Evolutionary conservation across 495 filamentous ascomycete genomes (phyloP).

Genomic region (Hypoxylon fuscum): DNA sequence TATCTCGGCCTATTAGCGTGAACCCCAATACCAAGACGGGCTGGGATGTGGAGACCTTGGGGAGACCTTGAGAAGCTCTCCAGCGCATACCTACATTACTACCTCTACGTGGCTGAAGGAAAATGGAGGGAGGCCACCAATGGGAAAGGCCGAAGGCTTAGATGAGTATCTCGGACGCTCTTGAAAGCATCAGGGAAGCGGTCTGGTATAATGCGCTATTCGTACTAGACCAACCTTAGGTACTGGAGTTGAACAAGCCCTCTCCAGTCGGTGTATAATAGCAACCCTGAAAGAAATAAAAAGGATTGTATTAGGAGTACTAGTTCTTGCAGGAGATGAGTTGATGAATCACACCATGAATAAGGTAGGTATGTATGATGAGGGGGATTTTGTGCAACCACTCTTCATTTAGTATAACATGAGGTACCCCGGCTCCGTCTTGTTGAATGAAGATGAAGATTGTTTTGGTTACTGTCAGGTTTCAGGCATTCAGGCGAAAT

Average conservation of each 20-base stretch:
- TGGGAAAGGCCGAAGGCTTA: constrained; percentile 5
- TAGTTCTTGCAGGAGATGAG: constrained; percentile 2
- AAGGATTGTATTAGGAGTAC: background rate
- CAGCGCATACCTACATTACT: constrained; percentile 23
- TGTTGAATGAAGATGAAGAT: constrained; percentile 8
- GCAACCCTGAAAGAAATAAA: background rate
- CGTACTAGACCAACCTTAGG: background rate
- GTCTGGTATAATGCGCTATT: constrained; percentile 21
- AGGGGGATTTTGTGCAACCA: constrained; percentile 9
- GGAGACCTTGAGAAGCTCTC: background rate
- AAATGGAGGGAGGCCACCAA: constrained; percentile 32
- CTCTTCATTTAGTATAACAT: background rate
- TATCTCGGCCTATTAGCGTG: constrained; percentile 33
- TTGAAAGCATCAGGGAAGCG: constrained; percentile 16
- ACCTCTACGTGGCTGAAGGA: constrained; percentile 33
- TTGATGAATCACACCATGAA: constrained; percentile 5
- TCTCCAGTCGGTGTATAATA: background rate
- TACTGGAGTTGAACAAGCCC: too few species aligned
- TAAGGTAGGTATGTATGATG: constrained; percentile 7
- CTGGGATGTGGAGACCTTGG: constrained; percentile 1
- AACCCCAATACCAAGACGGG: background rate
- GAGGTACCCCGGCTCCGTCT: background rate
- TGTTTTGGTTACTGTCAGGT: constrained; percentile 3
- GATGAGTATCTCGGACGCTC: constrained; percentile 13
- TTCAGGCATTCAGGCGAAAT: constrained; percentile 34